Evolutionary conservation across 1,284 basidiomycete genomes (phyloP).

Genomic region (Irpex rosettiformis): DNA sequence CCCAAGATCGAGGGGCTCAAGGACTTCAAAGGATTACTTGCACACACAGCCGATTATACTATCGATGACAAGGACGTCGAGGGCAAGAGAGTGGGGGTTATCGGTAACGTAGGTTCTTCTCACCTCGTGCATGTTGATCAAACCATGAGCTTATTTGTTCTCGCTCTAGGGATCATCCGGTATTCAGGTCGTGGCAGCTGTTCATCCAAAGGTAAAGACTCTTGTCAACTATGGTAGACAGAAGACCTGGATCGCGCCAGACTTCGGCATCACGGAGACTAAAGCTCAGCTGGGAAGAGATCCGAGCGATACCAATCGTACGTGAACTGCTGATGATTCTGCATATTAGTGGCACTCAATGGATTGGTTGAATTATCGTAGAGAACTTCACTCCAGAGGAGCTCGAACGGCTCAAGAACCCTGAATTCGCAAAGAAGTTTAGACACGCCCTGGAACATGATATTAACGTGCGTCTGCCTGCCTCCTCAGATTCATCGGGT

Average conservation of each 20-base stretch:
- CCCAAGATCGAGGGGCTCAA: constrained; percentile 18
- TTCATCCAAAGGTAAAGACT: constrained; percentile 50
- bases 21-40: constrained; percentile 10
- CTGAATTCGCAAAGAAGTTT: constrained; percentile 45
- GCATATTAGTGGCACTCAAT: neutral
- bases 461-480: constrained; percentile 41
- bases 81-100: constrained; percentile 55
- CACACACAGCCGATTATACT: constrained; percentile 50
- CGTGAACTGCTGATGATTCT: neutral
- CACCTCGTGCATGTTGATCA: neutral
- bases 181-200: constrained; percentile 56
- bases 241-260: constrained; percentile 56
- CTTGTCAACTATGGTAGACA: constrained; percentile 58
- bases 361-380: constrained; percentile 19
- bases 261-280: constrained; percentile 41
- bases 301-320: constrained; percentile 39
- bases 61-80: constrained; percentile 40
- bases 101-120: constrained; percentile 48
- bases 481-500: neutral
- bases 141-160: neutral
- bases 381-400: constrained; percentile 53
- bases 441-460: constrained; percentile 46
- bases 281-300: constrained; percentile 33
- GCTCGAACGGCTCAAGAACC: constrained; percentile 45
- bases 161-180: constrained; percentile 56